Base-by-base conservation (phyloP, 495 filamentous ascomycete species). In the Chaetomidium leptoderma region DNA sequence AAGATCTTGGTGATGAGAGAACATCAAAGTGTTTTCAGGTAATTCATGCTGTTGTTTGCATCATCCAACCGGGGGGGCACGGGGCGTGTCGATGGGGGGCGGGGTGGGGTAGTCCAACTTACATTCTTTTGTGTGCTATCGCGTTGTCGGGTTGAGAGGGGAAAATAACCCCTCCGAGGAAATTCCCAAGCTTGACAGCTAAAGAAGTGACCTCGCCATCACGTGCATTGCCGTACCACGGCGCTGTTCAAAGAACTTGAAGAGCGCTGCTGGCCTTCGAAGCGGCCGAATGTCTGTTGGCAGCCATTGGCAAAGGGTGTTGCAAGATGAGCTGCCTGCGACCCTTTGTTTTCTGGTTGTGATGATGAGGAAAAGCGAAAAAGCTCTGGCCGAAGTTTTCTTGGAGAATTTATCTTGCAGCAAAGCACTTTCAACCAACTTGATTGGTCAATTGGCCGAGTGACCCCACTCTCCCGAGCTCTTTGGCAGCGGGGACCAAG, bases 31-130 rank as follows among this genome's bases (percentile, higher is more conserved):
- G 19, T 26, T 37, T 58, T 61, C 68, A 66, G 63, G 74, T 86
- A 80, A 78, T 85, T 85, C 83, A 86, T 86, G 83, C 83, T 83
- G 77, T 77, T 74, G 52, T 29, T 45, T 76, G 48, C 74, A 73
- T 79, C 77, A 79, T 79, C 33, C 70, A 58, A 65, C 54, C 55
- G 23, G 36, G 11, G 64, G 69, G 55, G 43, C 7, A 14, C 7
- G 26, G 42, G 9, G 14, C 8, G 29, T 48, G 40, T 47, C n/a
- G 37, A 44, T 59, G 32, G 27, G 42, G n/a, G n/a, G n/a, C n/a
- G n/a, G n/a, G n/a, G n/a, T n/a, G n/a, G n/a, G 3, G 0, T 26
- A n/a, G 39, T 29, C 23, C 16, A 14, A 61, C 59, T 67, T 65
- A 67, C 62, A 6, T 19, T 57, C 32, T 43, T 8, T 7, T 29